Percentiles rank a stretch among this genome's conserved stretches.
Conservation (phyloP, 2,329 filamentous ascomycete species). For the Ophiostoma sp. region DNA sequence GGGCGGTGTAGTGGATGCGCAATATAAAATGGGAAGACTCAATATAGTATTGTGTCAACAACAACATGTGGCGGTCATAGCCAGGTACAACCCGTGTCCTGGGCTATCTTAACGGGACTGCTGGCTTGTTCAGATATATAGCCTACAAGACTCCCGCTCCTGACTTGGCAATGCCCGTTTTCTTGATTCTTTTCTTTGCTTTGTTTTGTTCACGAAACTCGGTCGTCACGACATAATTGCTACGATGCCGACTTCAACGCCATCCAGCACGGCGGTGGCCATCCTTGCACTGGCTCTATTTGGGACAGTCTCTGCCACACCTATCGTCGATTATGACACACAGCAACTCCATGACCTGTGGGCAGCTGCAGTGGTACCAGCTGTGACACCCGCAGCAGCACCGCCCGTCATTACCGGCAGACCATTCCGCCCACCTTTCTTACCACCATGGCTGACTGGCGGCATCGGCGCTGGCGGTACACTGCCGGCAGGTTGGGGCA, state of each 20-base stretch:
- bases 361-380: background rate
- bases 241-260: background rate
- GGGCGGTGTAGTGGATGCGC: background rate
- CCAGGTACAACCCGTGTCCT: no score
- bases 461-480: background rate
- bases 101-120: no score
- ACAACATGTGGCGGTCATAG: no score
- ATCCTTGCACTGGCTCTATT: background rate
- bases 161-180: no score
- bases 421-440: background rate
- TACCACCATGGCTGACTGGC: background rate
- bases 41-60: background rate
- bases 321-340: background rate
- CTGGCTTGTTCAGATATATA: background rate
- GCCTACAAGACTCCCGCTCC: background rate
- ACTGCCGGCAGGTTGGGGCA: slow-evolving; percentile 13
- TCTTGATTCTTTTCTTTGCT: no score
- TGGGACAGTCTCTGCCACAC: background rate
- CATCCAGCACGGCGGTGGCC: background rate
- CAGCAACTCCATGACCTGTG: background rate
- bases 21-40: background rate
- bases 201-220: no score
- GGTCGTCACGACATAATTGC: no score
- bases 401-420: background rate
- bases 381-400: background rate